Percentiles rank a stretch among this genome's conserved stretches.
These are phyloP conservation scores for Debaryomycetaceae sp. DNA, from an alignment of 1,139 yeast species.

Conservation along the genomic window DNA sequence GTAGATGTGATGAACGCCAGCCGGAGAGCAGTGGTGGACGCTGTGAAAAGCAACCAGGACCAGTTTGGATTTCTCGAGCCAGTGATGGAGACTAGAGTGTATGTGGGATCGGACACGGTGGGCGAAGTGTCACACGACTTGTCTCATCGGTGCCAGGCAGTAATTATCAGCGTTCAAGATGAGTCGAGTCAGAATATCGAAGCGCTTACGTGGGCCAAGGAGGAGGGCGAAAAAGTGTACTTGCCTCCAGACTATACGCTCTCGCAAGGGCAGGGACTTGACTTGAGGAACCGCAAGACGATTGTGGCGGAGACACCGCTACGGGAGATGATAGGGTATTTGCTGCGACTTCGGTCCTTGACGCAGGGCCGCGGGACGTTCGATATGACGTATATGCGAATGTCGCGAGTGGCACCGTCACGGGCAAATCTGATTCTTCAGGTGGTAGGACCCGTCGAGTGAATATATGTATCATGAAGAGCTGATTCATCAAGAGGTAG, in stretches of 20 bases:
- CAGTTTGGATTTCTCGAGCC: conserved; percentile 66
- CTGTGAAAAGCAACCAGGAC: conserved; percentile 16
- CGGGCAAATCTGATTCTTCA: conserved; percentile 29
- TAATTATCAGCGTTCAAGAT: conserved; percentile 53
- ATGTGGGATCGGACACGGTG: conserved; percentile 57
- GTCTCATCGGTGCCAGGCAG: conserved; percentile 59
- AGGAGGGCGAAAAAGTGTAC: conserved; percentile 40
- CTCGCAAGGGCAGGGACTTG: conserved; percentile 6
- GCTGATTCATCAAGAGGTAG: not conserved
- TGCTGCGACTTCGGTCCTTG: conserved; percentile 63
- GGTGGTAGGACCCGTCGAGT: conserved; percentile 2
- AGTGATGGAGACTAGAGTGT: conserved; percentile 67
- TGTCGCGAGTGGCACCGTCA: conserved; percentile 45
- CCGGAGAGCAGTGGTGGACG: conserved; percentile 26
- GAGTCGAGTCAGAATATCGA: conserved; percentile 34
- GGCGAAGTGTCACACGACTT: conserved; percentile 80
- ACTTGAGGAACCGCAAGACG: conserved; percentile 34
- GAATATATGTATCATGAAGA: not conserved
- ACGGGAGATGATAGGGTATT: conserved; percentile 83
- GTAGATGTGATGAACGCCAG: conserved; percentile 19
- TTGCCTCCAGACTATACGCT: conserved; percentile 52
- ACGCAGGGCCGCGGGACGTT: conserved; percentile 88
- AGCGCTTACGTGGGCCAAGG: conserved; percentile 31
- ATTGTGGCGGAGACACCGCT: conserved; percentile 75
- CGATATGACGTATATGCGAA: conserved; percentile 67